Evolutionary conservation across 495 filamentous ascomycete genomes (phyloP), one percentile per base, ranked within the genome.

Genomic region (Aspergillus affinis): DNA sequence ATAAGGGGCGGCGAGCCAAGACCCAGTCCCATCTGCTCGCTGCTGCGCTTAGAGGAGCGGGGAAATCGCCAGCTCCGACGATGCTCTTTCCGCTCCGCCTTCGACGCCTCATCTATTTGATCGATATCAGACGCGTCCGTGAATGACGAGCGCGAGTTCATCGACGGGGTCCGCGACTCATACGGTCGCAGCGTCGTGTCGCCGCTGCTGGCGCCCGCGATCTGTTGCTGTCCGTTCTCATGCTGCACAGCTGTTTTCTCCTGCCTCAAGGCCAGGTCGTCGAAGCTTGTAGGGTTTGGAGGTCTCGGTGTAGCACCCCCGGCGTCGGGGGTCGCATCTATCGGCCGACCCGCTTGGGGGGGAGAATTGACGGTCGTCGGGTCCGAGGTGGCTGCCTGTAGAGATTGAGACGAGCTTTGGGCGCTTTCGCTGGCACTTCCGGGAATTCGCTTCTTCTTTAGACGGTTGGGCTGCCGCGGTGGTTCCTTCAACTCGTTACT

Each of bases 111-210:
- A 15, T 91, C 87, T 18, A 81, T 66, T 61, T 87, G 85, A 54
- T 95, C 89, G n/a, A 83, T 60, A 69, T 96, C 90, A 4, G 88
- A 90, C 55, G 88, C 78, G 57, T 91, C 88, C 53, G 92, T 89
- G 66, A 88, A 87, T 0, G 90, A 91, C 10, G 89, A 90, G 32
- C 81, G 83, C 1, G 86, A 86, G 59, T 86, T 87, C 56, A 88
- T 77, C 6, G 90, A 93, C 4, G 85, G 84, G 18, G 85, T 83
- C 6, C 87, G 85, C 5, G 88, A 93, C 48, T 73, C 75, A 63
- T 84, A 84, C 21, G 84, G 83, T 62, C 81, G 85, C 52, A 88
- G 70, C n/a, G 81, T 81, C 9, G 71, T 69, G n/a, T 84, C 84
- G 29, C 76, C 75, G 44, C 65, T 54, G 58, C 36, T 17, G 4